Conservation (phyloP, 2,329 filamentous ascomycete genomes). For the Trichoderma cornu-damae region DNA sequence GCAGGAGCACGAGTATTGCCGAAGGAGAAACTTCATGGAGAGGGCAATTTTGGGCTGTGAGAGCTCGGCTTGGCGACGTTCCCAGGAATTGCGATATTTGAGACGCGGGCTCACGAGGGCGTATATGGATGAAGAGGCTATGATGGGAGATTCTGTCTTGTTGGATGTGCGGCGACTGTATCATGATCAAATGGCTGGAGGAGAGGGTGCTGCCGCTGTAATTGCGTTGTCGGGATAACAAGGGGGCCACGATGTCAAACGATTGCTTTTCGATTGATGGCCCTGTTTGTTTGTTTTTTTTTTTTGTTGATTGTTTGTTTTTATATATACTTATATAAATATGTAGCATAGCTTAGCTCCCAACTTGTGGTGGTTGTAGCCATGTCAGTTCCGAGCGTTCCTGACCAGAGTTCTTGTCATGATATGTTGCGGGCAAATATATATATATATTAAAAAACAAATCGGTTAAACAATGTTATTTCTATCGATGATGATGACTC, state of each 20-base stretch:
- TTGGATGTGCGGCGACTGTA: constrained; percentile 19
- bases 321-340: too few relatives aligned
- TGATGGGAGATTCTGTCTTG: constrained; percentile 20
- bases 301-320: too few relatives aligned
- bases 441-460: too few relatives aligned
- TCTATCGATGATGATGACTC: too few relatives aligned
- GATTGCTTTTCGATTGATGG: background rate
- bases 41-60: constrained; percentile 20
- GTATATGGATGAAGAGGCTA: constrained; percentile 21
- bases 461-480: too few relatives aligned
- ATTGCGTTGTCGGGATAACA: background rate
- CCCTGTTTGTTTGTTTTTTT: too few relatives aligned
- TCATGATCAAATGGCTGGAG: background rate
- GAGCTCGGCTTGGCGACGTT: constrained; percentile 15
- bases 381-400: too few relatives aligned
- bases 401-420: too few relatives aligned
- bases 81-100: constrained; percentile 22
- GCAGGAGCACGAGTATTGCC: background rate
- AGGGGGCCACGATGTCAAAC: background rate
- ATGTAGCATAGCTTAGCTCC: too few relatives aligned
- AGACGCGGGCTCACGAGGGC: constrained; percentile 17
- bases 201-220: background rate
- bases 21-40: constrained; percentile 15
- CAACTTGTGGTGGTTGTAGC: too few relatives aligned
- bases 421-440: too few relatives aligned